A percentile compares a stretch with the other conserved stretches of the same genome.
Evolutionary conservation across 164 flowering plant species (phyloP).

Genomic region (Stephania cephalantha): DNA sequence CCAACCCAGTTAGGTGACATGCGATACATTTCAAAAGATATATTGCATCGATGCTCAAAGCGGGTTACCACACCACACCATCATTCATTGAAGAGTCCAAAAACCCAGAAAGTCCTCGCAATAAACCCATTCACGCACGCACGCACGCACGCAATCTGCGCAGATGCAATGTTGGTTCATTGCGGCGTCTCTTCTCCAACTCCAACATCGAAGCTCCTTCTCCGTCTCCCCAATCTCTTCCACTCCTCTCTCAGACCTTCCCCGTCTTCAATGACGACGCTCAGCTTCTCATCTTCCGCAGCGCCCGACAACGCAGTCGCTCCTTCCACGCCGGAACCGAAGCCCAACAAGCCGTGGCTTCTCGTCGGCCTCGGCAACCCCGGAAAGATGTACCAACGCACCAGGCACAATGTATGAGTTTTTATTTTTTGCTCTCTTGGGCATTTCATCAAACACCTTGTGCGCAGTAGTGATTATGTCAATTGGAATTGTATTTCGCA

Average conservation of each 20-base stretch:
- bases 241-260: background rate
- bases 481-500: conserved; percentile 17
- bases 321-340: conserved; percentile 11
- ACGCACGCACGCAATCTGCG: too few relatives aligned
- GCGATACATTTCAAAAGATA: too few relatives aligned
- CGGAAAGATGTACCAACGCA: conserved; percentile 60
- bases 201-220: background rate
- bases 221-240: conserved; percentile 8
- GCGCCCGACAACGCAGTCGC: background rate
- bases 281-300: background rate
- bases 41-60: too few relatives aligned
- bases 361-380: conserved; percentile 90
- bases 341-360: conserved; percentile 57
- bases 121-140: too few relatives aligned
- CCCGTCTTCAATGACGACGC: background rate
- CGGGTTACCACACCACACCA: too few relatives aligned
- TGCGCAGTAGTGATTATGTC: background rate
- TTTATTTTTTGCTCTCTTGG: conserved; percentile 3
- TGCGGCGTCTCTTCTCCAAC: background rate
- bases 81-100: too few relatives aligned
- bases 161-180: background rate
- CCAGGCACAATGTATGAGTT: conserved; percentile 67
- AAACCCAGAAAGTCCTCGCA: too few relatives aligned
- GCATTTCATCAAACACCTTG: background rate
- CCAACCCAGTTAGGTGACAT: too few relatives aligned